phyloP scores from a whole-genome alignment of 2,329 filamentous ascomycete species.

The Aspergillus quadrilineatus region DNA sequence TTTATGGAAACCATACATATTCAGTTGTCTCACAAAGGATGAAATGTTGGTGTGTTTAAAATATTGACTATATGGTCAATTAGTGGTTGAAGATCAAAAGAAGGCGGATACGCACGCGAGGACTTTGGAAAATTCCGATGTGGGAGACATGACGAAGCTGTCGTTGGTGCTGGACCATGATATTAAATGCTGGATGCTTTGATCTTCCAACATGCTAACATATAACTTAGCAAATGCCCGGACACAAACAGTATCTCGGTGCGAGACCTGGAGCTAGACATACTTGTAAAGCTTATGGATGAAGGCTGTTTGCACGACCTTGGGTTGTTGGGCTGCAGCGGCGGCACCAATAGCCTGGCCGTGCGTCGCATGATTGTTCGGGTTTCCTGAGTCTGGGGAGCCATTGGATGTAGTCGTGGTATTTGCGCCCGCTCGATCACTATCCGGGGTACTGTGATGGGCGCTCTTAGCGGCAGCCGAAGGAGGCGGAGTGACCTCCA shows the following conservation, averaged over 20 bases:
- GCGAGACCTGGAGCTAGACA: conserved; percentile 31
- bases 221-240: background rate
- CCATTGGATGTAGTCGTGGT: conserved; percentile 35
- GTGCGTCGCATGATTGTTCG: conserved; percentile 27
- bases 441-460: conserved; percentile 51
- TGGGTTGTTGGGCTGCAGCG: conserved; percentile 76
- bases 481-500: conserved; percentile 55
- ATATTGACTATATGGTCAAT: conserved; percentile 71
- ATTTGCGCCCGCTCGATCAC: conserved; percentile 43
- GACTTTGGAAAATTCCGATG: conserved; percentile 96
- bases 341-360: conserved; percentile 45
- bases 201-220: conserved; percentile 90
- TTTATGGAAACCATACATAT: conserved; percentile 99
- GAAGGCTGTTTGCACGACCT: conserved; percentile 97
- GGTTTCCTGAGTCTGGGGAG: conserved; percentile 28
- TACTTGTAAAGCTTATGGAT: conserved; percentile 99
- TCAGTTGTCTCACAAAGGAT: conserved; percentile 94
- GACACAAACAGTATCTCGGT: conserved; percentile 20
- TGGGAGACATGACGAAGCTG: conserved; percentile 98
- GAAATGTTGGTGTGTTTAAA: conserved; percentile 99
- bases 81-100: conserved; percentile 3
- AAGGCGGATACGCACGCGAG: conserved; percentile 68
- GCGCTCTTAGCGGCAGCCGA: conserved; percentile 46
- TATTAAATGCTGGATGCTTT: conserved; percentile 88
- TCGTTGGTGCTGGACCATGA: conserved; percentile 93